phyloP scores from a whole-genome alignment of 2,329 filamentous ascomycete genomes.

The Xylariales sp. region DNA sequence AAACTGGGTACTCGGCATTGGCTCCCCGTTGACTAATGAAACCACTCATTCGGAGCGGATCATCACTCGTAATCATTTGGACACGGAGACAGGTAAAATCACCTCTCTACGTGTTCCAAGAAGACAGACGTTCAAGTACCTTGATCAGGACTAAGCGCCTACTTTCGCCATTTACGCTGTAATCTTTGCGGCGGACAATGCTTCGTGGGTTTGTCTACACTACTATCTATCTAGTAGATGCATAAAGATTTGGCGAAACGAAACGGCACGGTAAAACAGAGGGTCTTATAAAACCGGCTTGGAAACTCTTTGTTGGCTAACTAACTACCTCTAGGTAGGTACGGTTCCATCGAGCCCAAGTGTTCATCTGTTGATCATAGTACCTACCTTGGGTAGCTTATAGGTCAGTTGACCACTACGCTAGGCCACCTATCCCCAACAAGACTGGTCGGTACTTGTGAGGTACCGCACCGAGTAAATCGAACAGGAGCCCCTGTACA shows the following conservation, averaged over 20 bases:
- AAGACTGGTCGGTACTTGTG: conserved; percentile 19
- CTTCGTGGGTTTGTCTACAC: conserved; percentile 20
- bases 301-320: background rate
- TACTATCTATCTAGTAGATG: background rate
- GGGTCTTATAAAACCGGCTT: conserved; percentile 20
- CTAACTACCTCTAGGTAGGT: too few relatives aligned
- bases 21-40: conserved; percentile 33
- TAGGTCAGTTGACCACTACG: conserved; percentile 23
- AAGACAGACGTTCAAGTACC: conserved; percentile 29
- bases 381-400: conserved; percentile 8
- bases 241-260: conserved; percentile 19
- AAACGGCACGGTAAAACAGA: conserved; percentile 31
- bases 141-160: conserved; percentile 14
- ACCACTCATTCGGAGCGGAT: conserved; percentile 26
- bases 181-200: conserved; percentile 13
- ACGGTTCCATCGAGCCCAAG: conserved; percentile 17
- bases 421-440: background rate
- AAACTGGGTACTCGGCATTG: conserved; percentile 27
- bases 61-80: conserved; percentile 25
- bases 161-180: conserved; percentile 10
- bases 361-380: conserved; percentile 33
- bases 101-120: conserved; percentile 6
- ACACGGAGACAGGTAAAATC: conserved; percentile 8
- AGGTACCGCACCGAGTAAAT: conserved; percentile 31
- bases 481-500: conserved; percentile 21